phyloP scores from a whole-genome alignment of 2,329 filamentous ascomycete genomes.

The Diaporthe humulicola region DNA sequence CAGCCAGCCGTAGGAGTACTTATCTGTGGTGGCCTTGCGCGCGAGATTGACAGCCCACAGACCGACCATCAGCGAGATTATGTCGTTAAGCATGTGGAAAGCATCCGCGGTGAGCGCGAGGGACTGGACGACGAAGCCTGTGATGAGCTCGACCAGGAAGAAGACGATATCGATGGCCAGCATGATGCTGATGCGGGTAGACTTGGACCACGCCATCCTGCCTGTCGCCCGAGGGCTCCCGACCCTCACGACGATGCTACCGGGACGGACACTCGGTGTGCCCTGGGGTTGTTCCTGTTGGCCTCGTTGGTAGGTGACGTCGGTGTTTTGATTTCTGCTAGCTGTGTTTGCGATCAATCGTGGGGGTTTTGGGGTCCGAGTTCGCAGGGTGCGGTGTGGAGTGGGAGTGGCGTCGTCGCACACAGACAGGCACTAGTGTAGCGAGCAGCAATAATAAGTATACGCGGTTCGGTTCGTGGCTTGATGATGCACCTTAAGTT shows the following conservation, averaged over 20 bases:
- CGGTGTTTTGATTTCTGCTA: neutral
- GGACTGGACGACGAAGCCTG: conserved; percentile 89
- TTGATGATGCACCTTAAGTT: neutral
- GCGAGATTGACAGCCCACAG: conserved; percentile 95
- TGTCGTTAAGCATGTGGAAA: conserved; percentile 99
- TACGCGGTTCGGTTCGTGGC: neutral
- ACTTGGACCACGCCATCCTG: conserved; percentile 90
- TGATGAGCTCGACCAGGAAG: conserved; percentile 89
- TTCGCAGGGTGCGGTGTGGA: conserved; percentile 5
- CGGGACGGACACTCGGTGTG: neutral
- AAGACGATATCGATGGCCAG: conserved; percentile 90
- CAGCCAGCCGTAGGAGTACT: conserved; percentile 98
- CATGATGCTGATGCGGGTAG: conserved; percentile 91
- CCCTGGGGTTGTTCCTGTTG: neutral
- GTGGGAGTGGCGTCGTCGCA: neutral
- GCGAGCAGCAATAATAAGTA: neutral
- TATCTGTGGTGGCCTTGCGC: conserved; percentile 86
- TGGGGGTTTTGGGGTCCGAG: conserved; percentile 14
- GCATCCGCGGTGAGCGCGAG: conserved; percentile 95
- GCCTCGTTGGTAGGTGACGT: neutral
- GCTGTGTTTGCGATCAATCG: neutral
- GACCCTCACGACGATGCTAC: conserved; percentile 26
- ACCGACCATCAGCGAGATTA: conserved; percentile 91
- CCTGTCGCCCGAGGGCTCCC: conserved; percentile 38
- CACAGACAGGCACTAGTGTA: conserved; percentile 10